Percentiles rank a stretch among this genome's conserved stretches.
These are phyloP conservation scores for Tricholoma flavovirens DNA, from an alignment of 768 basidiomycete genomes.

Conservation along the genomic window DNA sequence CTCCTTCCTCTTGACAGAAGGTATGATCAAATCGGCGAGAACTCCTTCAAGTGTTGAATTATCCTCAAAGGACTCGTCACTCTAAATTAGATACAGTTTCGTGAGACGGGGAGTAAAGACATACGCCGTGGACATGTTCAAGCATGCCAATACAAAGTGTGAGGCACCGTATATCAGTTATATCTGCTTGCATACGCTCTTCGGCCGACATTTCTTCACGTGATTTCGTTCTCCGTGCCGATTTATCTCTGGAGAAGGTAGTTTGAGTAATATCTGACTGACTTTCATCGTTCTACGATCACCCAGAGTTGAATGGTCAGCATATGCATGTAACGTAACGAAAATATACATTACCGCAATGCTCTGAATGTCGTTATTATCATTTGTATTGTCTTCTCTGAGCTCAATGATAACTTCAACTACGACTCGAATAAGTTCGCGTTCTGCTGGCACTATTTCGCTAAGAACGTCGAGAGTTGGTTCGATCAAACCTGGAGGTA, in stretches of 20 bases:
- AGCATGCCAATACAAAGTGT: constrained; percentile 81
- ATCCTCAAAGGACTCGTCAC: constrained; percentile 63
- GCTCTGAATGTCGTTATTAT: constrained; percentile 28
- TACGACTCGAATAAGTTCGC: constrained; percentile 81
- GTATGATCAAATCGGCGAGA: constrained; percentile 82
- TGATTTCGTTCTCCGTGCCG: constrained; percentile 32
- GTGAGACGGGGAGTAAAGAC: constrained; percentile 26
- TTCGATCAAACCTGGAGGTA: constrained; percentile 77
- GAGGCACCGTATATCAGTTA: constrained; percentile 78
- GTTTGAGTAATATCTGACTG: constrained; percentile 23
- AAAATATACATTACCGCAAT: constrained; percentile 9
- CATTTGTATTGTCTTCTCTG: constrained; percentile 38
- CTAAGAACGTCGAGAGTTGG: constrained; percentile 82
- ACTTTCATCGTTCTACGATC: constrained; percentile 18
- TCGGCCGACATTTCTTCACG: constrained; percentile 60
- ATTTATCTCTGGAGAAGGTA: constrained; percentile 24
- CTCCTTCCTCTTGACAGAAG: constrained; percentile 86
- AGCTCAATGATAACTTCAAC: constrained; percentile 83
- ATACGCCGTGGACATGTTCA: constrained; percentile 84
- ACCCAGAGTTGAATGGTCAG: background rate
- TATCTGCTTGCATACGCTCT: constrained; percentile 58
- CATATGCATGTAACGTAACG: background rate
- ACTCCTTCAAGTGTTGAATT: constrained; percentile 80
- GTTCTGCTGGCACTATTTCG: constrained; percentile 76
- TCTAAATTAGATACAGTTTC: constrained; percentile 11